A percentile compares a stretch with the other conserved stretches of the same genome.
Conservation (phyloP, 2,329 filamentous ascomycete genomes). For the Fusarium incarnatum region DNA sequence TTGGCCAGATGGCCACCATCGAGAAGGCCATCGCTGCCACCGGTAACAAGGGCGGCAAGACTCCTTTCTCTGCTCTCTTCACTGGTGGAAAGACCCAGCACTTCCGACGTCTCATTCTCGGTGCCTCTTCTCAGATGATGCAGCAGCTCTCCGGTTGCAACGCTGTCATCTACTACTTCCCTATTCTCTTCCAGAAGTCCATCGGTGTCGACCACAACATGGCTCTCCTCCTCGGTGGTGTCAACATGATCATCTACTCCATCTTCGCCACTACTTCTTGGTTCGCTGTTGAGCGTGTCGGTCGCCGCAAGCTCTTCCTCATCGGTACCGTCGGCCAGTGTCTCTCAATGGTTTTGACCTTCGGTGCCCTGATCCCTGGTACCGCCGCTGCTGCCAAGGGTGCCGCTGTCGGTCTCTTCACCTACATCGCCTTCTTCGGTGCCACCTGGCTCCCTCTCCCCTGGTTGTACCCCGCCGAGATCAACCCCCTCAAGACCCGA, state of each 20-base stretch:
- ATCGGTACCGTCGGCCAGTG: constrained; percentile 60
- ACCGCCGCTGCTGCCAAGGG: constrained; percentile 68
- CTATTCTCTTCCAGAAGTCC: constrained; percentile 62
- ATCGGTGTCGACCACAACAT: constrained; percentile 52
- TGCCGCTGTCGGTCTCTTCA: constrained; percentile 74
- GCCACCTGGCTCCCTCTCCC: constrained; percentile 72
- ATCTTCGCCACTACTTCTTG: constrained; percentile 66
- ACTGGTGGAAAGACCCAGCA: constrained; percentile 74
- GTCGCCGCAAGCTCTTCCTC: constrained; percentile 61
- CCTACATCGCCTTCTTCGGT: constrained; percentile 76
- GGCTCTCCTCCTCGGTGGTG: constrained; percentile 62
- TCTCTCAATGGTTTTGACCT: constrained; percentile 70
- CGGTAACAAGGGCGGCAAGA: constrained; percentile 58
- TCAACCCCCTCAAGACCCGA: constrained; percentile 69
- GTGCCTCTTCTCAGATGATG: constrained; percentile 69
- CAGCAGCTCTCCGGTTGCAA: constrained; percentile 72
- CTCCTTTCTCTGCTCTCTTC: constrained; percentile 65
- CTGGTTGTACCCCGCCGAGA: constrained; percentile 70
- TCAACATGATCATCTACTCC: constrained; percentile 67
- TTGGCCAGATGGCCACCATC: constrained; percentile 67
- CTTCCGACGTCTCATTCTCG: constrained; percentile 72
- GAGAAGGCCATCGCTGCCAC: constrained; percentile 63
- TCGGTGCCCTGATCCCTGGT: constrained; percentile 73
- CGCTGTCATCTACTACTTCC: constrained; percentile 71
- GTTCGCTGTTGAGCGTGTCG: constrained; percentile 62